Percentiles rank a stretch among this genome's conserved stretches.
Conservation (phyloP, 768 basidiomycete genomes). For the Leccinum barrowsii region DNA sequence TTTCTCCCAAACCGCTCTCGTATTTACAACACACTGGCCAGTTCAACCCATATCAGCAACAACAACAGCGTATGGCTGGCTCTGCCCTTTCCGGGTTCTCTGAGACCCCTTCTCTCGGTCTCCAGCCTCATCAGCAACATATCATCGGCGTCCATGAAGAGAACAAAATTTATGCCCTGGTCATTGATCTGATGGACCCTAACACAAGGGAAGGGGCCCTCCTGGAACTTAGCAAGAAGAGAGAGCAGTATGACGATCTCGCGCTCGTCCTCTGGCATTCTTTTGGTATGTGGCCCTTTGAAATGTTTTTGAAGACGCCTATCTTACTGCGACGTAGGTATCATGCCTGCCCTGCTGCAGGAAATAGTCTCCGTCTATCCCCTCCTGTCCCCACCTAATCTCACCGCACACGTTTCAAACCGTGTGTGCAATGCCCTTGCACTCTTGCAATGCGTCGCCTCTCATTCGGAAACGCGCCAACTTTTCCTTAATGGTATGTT, state of each 20-base stretch:
- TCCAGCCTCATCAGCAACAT: conserved; percentile 53
- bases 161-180: conserved; percentile 85
- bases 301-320: neutral
- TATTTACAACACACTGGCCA: conserved; percentile 61
- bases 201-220: conserved; percentile 84
- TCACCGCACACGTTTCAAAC: conserved; percentile 97
- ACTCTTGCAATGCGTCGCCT: conserved; percentile 95
- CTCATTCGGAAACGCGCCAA: conserved; percentile 92
- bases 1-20: conserved; percentile 59
- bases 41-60: conserved; percentile 60
- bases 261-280: conserved; percentile 98
- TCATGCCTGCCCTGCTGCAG: conserved; percentile 95
- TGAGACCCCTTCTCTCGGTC: conserved; percentile 57
- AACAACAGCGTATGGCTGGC: conserved; percentile 24
- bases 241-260: conserved; percentile 98
- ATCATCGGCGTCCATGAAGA: conserved; percentile 59
- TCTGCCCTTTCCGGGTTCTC: conserved; percentile 43
- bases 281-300: conserved; percentile 60
- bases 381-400: conserved; percentile 87
- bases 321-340: conserved; percentile 49
- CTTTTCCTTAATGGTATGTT: conserved; percentile 86
- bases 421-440: conserved; percentile 99
- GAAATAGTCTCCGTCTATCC: conserved; percentile 99
- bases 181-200: conserved; percentile 83
- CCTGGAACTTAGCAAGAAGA: conserved; percentile 95